These are phyloP conservation scores for Pythium aquatile DNA, from an alignment of 352 stramenopile species.

Conservation along the genomic window DNA sequence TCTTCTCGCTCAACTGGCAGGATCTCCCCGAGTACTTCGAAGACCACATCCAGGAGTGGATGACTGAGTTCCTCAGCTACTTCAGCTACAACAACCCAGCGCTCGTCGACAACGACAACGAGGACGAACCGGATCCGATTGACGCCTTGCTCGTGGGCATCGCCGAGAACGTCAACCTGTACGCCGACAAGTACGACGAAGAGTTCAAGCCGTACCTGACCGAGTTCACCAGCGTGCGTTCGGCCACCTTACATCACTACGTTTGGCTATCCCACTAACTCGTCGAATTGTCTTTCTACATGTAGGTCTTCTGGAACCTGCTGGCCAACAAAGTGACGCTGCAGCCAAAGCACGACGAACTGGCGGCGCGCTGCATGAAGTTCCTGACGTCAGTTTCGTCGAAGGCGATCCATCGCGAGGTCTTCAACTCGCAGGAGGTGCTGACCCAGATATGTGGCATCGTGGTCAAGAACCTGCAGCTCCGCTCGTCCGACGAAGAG, in stretches of 20 bases:
- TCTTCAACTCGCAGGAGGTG: conserved; percentile 85
- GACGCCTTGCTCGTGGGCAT: conserved; percentile 94
- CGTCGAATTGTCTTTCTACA: not conserved
- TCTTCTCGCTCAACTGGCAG: conserved; percentile 98
- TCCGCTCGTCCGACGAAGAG: conserved; percentile 96
- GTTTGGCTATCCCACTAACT: not conserved
- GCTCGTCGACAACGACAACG: conserved; percentile 91
- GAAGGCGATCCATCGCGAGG: conserved; percentile 91
- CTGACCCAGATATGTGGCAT: conserved; percentile 94
- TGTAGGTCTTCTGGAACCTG: conserved; percentile 65
- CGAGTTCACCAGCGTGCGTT: conserved; percentile 87
- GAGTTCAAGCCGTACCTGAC: conserved; percentile 96
- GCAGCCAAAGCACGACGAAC: conserved; percentile 92
- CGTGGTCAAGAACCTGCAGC: conserved; percentile 97
- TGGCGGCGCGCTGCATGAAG: conserved; percentile 96
- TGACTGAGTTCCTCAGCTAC: conserved; percentile 95
- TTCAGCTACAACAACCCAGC: conserved; percentile 93
- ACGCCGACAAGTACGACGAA: conserved; percentile 99
- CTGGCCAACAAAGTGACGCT: conserved; percentile 71
- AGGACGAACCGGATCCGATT: conserved; percentile 89
- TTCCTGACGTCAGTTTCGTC: conserved; percentile 96
- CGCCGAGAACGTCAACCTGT: conserved; percentile 98
- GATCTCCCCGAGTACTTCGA: conserved; percentile 99
- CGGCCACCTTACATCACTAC: not conserved
- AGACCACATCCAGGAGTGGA: conserved; percentile 97